Conservation (phyloP, 306 rosid species). For the Dicorynia guianensis region DNA sequence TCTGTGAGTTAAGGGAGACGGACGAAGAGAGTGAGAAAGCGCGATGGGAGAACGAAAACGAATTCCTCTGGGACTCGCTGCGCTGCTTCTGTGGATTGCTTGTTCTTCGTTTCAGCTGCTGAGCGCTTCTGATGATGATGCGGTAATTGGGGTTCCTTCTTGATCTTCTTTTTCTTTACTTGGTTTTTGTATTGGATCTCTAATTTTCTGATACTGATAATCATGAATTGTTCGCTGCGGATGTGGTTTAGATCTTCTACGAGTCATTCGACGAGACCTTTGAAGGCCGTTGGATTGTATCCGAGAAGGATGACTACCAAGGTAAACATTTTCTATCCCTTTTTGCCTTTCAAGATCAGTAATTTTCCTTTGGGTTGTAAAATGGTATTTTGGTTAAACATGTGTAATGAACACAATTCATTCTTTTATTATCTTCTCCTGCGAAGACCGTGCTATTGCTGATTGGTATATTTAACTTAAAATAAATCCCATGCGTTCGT, state of each 20-base stretch:
- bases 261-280: conserved; percentile 84
- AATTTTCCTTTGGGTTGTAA: neutral
- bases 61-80: conserved; percentile 40
- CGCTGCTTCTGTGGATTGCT: conserved; percentile 49
- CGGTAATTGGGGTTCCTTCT: conserved; percentile 22
- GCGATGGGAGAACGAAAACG: conserved; percentile 46
- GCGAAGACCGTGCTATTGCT: neutral
- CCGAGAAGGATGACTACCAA: conserved; percentile 71
- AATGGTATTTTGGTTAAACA: neutral
- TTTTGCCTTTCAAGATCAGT: neutral
- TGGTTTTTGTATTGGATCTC: conserved; percentile 7
- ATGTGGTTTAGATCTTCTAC: conserved; percentile 66
- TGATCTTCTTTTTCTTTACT: neutral
- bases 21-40: neutral
- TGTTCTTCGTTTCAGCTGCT: conserved; percentile 54
- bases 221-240: neutral
- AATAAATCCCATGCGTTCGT: neutral
- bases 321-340: conserved; percentile 46
- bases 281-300: conserved; percentile 80
- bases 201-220: conserved; percentile 7
- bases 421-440: neutral
- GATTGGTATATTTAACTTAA: neutral
- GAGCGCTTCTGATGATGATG: conserved; percentile 65
- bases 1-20: neutral
- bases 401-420: neutral